Percentiles rank a stretch among this genome's conserved stretches.
phyloP scores from a whole-genome alignment of 73 alveolate genomes.

The Paramecium sexaurelia region DNA sequence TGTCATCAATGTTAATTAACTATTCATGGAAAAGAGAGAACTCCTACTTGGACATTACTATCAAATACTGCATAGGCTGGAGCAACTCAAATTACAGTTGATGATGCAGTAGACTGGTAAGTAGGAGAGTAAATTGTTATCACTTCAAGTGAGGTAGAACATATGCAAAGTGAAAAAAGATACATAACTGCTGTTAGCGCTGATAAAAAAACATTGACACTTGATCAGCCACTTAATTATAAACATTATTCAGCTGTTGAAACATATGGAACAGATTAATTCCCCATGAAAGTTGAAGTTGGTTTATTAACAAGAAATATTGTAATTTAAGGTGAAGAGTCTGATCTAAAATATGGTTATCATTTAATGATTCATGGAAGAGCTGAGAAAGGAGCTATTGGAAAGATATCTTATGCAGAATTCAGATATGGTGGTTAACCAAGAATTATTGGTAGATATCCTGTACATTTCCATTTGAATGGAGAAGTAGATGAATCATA shows the following conservation, averaged over 20 bases:
- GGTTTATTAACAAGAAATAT: conserved; percentile 86
- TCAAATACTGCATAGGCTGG: conserved; percentile 73
- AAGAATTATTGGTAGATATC: conserved; percentile 87
- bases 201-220: neutral
- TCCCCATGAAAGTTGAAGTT: conserved; percentile 87
- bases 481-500: conserved; percentile 80
- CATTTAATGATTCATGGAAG: conserved; percentile 79
- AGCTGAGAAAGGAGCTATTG: conserved; percentile 76
- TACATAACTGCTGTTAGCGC: conserved; percentile 58
- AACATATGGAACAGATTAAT: conserved; percentile 61
- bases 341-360: conserved; percentile 76
- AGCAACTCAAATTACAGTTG: conserved; percentile 69
- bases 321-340: conserved; percentile 79
- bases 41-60: conserved; percentile 81
- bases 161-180: conserved; percentile 78
- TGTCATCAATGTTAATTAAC: conserved; percentile 76
- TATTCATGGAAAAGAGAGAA: conserved; percentile 80
- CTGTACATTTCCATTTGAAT: conserved; percentile 84
- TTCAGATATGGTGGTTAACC: conserved; percentile 85
- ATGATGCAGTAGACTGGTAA: conserved; percentile 75
- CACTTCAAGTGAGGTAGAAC: conserved; percentile 81
- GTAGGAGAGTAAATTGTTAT: conserved; percentile 81
- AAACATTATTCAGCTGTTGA: conserved; percentile 55
- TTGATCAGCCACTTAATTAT: conserved; percentile 28
- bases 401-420: conserved; percentile 79